phyloP scores from a whole-genome alignment of 805 yeast genomes.

The Naumovozyma baii region DNA sequence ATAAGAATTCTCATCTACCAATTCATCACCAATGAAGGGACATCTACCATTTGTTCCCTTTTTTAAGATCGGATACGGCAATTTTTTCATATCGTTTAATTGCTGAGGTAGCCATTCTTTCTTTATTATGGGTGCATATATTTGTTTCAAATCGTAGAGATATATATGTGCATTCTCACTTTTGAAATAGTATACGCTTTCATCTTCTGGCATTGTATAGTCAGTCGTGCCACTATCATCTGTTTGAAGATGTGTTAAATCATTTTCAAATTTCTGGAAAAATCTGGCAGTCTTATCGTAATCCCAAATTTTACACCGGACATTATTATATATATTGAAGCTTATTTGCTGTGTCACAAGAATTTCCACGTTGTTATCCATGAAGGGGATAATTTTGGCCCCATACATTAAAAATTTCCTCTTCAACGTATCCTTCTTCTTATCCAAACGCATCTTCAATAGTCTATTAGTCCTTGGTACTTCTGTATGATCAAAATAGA shows the following conservation, averaged over 20 bases:
- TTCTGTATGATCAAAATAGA: conserved; percentile 44
- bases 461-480: conserved; percentile 4
- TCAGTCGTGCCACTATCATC: background rate
- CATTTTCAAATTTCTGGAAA: conserved; percentile 48
- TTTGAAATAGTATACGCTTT: background rate
- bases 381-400: conserved; percentile 48
- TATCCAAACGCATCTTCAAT: conserved; percentile 13
- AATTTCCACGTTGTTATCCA: conserved; percentile 54
- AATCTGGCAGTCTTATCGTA: conserved; percentile 74
- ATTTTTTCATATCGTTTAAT: conserved; percentile 26
- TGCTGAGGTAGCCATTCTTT: conserved; percentile 58
- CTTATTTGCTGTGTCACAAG: conserved; percentile 41
- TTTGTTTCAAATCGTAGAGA: conserved; percentile 67
- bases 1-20: conserved; percentile 12
- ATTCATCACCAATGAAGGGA: conserved; percentile 56
- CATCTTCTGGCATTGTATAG: background rate
- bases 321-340: background rate
- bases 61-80: conserved; percentile 23
- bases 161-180: conserved; percentile 41
- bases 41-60: conserved; percentile 48
- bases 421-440: conserved; percentile 15
- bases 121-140: conserved; percentile 64
- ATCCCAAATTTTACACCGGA: conserved; percentile 78
- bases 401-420: conserved; percentile 34
- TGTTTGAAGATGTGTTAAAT: conserved; percentile 4